These are phyloP conservation scores for Trichoderma simmonsii DNA, from an alignment of 2,329 filamentous ascomycete species.

Conservation along the genomic window DNA sequence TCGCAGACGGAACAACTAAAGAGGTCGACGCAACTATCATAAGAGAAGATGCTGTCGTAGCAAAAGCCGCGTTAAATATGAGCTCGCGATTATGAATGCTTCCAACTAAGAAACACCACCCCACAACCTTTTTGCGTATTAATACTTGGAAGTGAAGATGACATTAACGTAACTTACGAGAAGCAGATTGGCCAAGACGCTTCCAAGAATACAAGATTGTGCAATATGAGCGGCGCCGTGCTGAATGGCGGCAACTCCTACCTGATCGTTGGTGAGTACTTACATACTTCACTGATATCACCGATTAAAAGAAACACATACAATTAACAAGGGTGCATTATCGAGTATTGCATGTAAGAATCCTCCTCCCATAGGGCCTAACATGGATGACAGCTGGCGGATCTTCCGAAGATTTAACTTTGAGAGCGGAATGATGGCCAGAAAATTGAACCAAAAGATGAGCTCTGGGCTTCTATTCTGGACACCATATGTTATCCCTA, in stretches of 20 bases:
- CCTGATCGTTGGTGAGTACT: background rate
- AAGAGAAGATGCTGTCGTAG: conserved; percentile 14
- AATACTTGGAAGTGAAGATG: background rate
- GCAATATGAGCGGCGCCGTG: conserved; percentile 6
- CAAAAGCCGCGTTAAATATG: conserved; percentile 8
- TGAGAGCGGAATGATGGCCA: conserved; percentile 14
- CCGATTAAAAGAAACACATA: background rate
- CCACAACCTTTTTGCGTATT: background rate
- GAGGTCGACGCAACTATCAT: conserved; percentile 15
- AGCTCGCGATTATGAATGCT: background rate
- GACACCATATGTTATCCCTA: conserved; percentile 7
- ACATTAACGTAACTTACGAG: background rate
- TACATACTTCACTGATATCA: background rate
- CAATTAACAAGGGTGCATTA: conserved; percentile 7
- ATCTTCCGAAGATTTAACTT: conserved; percentile 14
- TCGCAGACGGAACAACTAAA: conserved; percentile 9
- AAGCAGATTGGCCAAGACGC: conserved; percentile 15
- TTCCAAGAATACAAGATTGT: conserved; percentile 9
- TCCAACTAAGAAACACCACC: conserved; percentile 12
- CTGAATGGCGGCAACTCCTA: conserved; percentile 8
- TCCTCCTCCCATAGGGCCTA: background rate
- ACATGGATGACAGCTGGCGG: background rate
- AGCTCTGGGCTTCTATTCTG: background rate
- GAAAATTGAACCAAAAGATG: conserved; percentile 16
- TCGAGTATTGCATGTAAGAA: conserved; percentile 8